phyloP scores from a whole-genome alignment of 1,139 yeast species.

The Wickerhamomyces sp. region DNA sequence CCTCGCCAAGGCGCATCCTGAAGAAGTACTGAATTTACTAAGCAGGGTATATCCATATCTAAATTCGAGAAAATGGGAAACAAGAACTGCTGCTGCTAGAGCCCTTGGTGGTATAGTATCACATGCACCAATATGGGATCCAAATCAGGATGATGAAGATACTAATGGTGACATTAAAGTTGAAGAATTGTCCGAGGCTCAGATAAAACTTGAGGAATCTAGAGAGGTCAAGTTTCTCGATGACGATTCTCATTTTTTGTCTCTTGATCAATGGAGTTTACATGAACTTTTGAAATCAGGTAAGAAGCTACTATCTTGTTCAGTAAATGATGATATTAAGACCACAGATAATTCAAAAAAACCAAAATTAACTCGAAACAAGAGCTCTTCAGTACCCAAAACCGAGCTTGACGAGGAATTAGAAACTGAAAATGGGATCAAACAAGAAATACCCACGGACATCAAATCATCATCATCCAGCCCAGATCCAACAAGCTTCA shows the following conservation, averaged over 20 bases:
- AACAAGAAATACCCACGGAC: constrained; percentile 8
- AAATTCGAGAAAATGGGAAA: constrained; percentile 87
- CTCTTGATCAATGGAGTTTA: constrained; percentile 62
- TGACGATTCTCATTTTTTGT: constrained; percentile 39
- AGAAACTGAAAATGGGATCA: constrained; percentile 14
- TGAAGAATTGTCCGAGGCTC: constrained; percentile 20
- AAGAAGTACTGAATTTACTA: constrained; percentile 76
- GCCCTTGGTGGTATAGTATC: constrained; percentile 93
- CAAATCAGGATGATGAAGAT: constrained; percentile 42
- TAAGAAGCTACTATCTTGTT: constrained; percentile 65
- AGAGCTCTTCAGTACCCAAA: constrained; percentile 15
- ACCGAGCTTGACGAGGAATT: constrained; percentile 14
- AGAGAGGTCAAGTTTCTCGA: constrained; percentile 34
- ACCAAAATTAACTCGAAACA: constrained; percentile 13
- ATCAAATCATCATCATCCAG: constrained; percentile 12
- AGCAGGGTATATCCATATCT: constrained; percentile 91
- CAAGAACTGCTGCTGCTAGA: constrained; percentile 89
- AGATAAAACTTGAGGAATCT: constrained; percentile 31
- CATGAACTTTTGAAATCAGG: constrained; percentile 64
- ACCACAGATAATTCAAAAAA: constrained; percentile 25
- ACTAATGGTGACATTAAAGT: constrained; percentile 14
- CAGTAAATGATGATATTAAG: constrained; percentile 40
- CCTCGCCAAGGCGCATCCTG: constrained; percentile 91
- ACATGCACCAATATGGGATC: constrained; percentile 81
- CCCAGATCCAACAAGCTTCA: constrained; percentile 11